Percentiles rank a stretch among this genome's conserved stretches.
Evolutionary conservation across 441 rosid species (phyloP).

Genomic region (Eruca vesicaria): DNA sequence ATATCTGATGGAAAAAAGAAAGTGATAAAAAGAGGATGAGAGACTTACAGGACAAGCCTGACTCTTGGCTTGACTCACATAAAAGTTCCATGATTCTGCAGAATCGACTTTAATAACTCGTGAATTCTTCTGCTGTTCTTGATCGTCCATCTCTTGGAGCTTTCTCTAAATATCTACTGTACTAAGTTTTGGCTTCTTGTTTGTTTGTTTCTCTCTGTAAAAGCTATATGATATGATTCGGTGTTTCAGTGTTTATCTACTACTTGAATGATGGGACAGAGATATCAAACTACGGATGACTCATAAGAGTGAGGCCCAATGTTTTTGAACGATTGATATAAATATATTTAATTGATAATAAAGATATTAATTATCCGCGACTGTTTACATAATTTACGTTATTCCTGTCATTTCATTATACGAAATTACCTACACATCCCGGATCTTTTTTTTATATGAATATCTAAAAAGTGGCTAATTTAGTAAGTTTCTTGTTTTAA

Average conservation of each 20-base stretch:
- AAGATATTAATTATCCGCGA: not conserved
- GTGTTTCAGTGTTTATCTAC: slow-evolving; percentile 23
- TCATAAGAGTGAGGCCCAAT: slow-evolving; percentile 11
- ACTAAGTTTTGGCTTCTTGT: not conserved
- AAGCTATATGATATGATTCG: not conserved
- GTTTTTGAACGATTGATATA: not conserved
- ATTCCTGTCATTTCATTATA: not conserved
- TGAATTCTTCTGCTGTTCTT: slow-evolving; percentile 47
- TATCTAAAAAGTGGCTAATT: not conserved
- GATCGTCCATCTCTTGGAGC: slow-evolving; percentile 45
- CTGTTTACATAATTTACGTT: not conserved
- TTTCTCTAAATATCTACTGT: not conserved
- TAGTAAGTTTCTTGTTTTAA: not conserved
- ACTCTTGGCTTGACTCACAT: slow-evolving; percentile 53
- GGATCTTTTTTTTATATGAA: not conserved
- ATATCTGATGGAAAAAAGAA: not conserved
- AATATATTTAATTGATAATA: not conserved
- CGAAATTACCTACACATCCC: not conserved
- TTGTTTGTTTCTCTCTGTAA: not conserved
- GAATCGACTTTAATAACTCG: slow-evolving; percentile 64
- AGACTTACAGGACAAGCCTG: slow-evolving; percentile 45
- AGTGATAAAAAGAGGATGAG: not conserved
- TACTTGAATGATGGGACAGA: slow-evolving; percentile 9
- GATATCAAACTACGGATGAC: not conserved
- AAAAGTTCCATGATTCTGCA: slow-evolving; percentile 62